phyloP scores from a whole-genome alignment of 768 basidiomycete species.

The Panellus pusillus region DNA sequence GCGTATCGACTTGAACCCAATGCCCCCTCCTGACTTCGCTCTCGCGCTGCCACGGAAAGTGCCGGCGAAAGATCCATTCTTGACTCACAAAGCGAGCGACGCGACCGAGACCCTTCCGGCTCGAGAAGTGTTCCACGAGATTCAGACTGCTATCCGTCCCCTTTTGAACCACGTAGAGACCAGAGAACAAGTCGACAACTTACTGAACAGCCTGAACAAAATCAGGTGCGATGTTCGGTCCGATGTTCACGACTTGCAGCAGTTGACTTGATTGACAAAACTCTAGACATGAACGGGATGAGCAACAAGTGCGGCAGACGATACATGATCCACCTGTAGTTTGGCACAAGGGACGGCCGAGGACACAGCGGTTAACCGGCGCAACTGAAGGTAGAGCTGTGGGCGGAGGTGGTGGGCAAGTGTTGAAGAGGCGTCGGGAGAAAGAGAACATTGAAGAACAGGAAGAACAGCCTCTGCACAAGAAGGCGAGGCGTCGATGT shows the following conservation, averaged over 20 bases:
- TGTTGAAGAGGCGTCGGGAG: not conserved
- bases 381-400: constrained; percentile 23
- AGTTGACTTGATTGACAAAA: not conserved
- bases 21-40: not conserved
- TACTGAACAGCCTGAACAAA: not conserved
- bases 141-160: not conserved
- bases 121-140: constrained; percentile 1
- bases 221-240: too few relatives aligned
- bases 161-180: not conserved
- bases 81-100: not conserved
- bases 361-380: constrained; percentile 22
- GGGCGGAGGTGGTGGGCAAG: not conserved
- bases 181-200: not conserved
- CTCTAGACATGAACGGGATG: not conserved
- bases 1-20: not conserved
- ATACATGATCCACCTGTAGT: constrained; percentile 24
- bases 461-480: not conserved
- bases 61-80: too few relatives aligned
- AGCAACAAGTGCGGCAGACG: not conserved
- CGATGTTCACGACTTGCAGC: not conserved
- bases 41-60: not conserved
- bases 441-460: constrained; percentile 17
- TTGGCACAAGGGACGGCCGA: constrained; percentile 26
- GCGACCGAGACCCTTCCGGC: not conserved
- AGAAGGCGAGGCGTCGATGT: constrained; percentile 12